Evolutionary conservation across 371 early-diverging fungal genomes (phyloP).

Genomic region (Mortierella sp.): DNA sequence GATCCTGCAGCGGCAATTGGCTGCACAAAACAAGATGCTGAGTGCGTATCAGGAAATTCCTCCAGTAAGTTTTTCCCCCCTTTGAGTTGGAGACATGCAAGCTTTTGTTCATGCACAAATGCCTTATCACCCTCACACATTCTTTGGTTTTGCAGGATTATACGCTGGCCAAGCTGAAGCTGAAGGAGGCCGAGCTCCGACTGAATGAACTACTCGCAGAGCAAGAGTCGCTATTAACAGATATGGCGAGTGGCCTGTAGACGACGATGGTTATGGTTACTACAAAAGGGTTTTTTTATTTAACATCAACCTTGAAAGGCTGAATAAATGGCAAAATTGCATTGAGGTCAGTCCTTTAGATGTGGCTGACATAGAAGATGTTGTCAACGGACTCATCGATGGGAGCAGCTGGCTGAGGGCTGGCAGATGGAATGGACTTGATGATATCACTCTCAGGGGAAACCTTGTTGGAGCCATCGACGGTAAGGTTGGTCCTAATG

Average conservation of each 20-base stretch:
- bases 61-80: constrained; percentile 17
- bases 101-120: neutral
- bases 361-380: constrained; percentile 94
- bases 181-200: constrained; percentile 22
- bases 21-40: constrained; percentile 20
- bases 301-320: constrained; percentile 1
- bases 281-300: neutral
- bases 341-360: constrained; percentile 55
- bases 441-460: constrained; percentile 64
- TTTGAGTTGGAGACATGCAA: neutral
- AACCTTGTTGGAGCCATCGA: constrained; percentile 76
- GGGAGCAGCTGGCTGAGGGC: constrained; percentile 62
- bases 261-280: neutral
- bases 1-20: constrained; percentile 10
- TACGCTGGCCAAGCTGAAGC: constrained; percentile 33
- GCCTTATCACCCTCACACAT: neutral
- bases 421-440: constrained; percentile 74
- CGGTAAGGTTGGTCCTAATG: constrained; percentile 74
- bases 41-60: constrained; percentile 35
- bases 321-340: neutral
- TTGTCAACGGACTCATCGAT: constrained; percentile 89
- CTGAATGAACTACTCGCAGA: constrained; percentile 28
- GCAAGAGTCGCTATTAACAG: constrained; percentile 27
- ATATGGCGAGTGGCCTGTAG: constrained; percentile 35
- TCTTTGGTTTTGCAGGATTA: constrained; percentile 15